Evolutionary conservation across 345 rosid genomes (phyloP), one percentile per base, ranked within the genome.

Genomic region (Citrus unshiu): DNA sequence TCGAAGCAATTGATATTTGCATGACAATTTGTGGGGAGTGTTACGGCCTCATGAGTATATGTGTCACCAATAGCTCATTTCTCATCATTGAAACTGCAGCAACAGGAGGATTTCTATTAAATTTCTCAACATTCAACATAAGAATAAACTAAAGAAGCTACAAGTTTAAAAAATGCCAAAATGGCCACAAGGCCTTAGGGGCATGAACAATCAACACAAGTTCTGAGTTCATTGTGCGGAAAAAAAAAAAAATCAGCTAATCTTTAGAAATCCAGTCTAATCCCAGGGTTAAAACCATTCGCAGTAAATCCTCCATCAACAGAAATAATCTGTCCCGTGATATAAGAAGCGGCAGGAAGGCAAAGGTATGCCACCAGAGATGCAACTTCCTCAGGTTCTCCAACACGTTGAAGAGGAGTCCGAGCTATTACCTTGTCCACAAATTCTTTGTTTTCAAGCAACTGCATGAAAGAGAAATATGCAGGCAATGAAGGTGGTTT

Each of bases 301-400:
- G 70, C 88, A 10, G 91, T 76, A 78, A 80, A 76, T 49, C 95
- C 94, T 73, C 97, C 98, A 29, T 94, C 95, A 10, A 92, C 92
- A 2, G 85, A 83, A 39, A 90, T 87, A 40, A 87, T 67, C 74
- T 91, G 97, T 43, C 97, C 98, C 0, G 94, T 94, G 32, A 92
- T 90, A 79, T 94, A 91, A 30, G 95, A 89, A 40, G 97, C 84
- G n/a, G 94, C 91, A 4, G 94, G 97, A 4, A 90, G 81, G 88
- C 97, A 90, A 10, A 92, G 89, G 84, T 83, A 94, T 39, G 88
- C 92, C 18, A 87, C 93, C 9, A 88, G 80, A 4, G 93, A 90
- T 9, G 98, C 84, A 0, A 93, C 98, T 84, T 95, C 98, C 72
- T 85, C 84, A n/a, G 98, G 83, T 77, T 95, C 95, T 73, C 93